phyloP scores from a whole-genome alignment of 75 land plant genomes.

The Pinus tabuliformis region DNA sequence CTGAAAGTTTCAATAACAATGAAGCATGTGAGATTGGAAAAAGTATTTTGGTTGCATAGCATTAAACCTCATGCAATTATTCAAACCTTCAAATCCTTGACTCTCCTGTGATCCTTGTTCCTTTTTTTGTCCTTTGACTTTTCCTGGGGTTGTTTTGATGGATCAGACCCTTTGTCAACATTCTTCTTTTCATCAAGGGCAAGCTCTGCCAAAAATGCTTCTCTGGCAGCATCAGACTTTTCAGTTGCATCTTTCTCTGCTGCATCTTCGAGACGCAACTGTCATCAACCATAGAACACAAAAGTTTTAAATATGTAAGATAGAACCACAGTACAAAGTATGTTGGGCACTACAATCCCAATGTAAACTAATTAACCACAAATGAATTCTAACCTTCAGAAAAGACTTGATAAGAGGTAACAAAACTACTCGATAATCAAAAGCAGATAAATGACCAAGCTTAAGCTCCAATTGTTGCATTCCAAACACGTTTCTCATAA shows the following conservation, averaged over 20 bases:
- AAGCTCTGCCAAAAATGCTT: constrained; percentile 89
- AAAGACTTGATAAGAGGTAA: constrained; percentile 71
- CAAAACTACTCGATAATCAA: constrained; percentile 68
- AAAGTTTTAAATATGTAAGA: background rate
- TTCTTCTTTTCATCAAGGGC: constrained; percentile 57
- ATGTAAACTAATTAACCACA: background rate
- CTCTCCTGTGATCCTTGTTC: constrained; percentile 53
- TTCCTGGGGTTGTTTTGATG: constrained; percentile 39
- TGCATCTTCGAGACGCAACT: constrained; percentile 70
- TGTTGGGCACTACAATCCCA: background rate
- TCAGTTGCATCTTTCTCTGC: constrained; percentile 83
- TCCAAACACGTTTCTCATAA: constrained; percentile 49
- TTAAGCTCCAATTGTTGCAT: constrained; percentile 71
- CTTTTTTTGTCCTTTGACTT: constrained; percentile 82
- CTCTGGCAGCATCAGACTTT: constrained; percentile 86
- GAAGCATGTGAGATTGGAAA: background rate
- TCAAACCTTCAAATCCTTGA: constrained; percentile 68
- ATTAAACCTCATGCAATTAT: background rate
- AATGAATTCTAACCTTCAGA: constrained; percentile 42
- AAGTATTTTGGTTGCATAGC: background rate
- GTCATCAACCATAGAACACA: constrained; percentile 8
- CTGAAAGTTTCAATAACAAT: constrained; percentile 6
- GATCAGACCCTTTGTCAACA: constrained; percentile 37
- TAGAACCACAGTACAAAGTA: background rate
- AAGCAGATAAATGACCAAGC: constrained; percentile 47